Evolutionary conservation across 306 rosid genomes (phyloP), one percentile per base, ranked within the genome.

Genomic region (Arachis stenosperma): DNA sequence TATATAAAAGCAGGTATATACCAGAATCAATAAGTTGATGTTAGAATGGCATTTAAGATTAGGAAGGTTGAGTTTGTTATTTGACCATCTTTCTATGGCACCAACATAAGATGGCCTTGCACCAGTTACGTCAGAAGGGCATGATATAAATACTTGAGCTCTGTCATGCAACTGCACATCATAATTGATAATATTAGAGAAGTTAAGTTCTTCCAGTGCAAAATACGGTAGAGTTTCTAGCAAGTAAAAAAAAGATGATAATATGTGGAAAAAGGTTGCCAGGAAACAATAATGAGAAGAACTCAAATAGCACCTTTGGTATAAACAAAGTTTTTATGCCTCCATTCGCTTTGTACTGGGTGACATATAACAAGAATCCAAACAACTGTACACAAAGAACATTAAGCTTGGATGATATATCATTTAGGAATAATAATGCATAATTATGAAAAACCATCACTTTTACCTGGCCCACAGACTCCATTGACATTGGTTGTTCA

Each of bases 81-180:
- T 88, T 51, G 78, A 82, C 92, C 89, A 83, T 79, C 98, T 91
- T 84, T 85, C 94, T 51, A 94, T 73, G 43, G 85, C 78, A 58
- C 98, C 97, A 55, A 91, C 89, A 71, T 86, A 84, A 76, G 74
- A 80, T 71, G 91, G 97, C 64, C 79, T 64, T 59, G 84, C 75
- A 74, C 79, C 70, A 12, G 56, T 79, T 73, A 79, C 78, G 76
- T 77, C 78, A 39, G 89, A 77, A 70, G 89, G 82, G 74, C 97
- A 91, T 58, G 84, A 81, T 58, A 89, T 58, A 68, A 94, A 89
- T 54, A 94, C 90, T 80, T 94, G 97, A 78, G 96, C 98, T 78
- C 98, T 90, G 90, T 94, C 98, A 83, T 86, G 91, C 79, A 94
- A 81, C 98, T 94, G 90, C 83, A 79, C 37, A 66, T 56, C 37